These are phyloP conservation scores for Linnemannia exigua DNA, from an alignment of 192 early-diverging fungal species.

Conservation along the genomic window DNA sequence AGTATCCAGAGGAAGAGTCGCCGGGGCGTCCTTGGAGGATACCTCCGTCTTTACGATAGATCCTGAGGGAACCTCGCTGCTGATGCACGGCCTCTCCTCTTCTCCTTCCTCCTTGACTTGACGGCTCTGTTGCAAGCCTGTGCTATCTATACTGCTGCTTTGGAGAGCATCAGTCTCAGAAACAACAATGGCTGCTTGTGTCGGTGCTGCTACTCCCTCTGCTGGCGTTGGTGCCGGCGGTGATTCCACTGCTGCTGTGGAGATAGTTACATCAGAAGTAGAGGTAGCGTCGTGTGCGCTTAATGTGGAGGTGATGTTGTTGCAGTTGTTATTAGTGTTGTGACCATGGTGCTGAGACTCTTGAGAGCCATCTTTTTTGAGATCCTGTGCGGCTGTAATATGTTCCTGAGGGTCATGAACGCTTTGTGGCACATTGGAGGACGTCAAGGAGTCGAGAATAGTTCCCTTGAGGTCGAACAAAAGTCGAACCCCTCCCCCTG, in stretches of 20 bases:
- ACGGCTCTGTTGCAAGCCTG: not conserved
- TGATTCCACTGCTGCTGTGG: not conserved
- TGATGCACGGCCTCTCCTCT: not conserved
- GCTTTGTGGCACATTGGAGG: not conserved
- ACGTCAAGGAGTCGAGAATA: slow-evolving; percentile 13
- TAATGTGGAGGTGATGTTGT: not conserved
- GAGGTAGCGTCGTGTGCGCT: too few species aligned
- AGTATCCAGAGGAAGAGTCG: not conserved
- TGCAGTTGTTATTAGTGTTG: not conserved
- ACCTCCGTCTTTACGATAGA: not conserved
- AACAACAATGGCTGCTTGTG: not conserved
- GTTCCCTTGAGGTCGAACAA: slow-evolving; percentile 36
- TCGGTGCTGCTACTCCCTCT: not conserved
- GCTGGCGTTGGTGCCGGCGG: not conserved
- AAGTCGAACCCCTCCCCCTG: slow-evolving; percentile 38
- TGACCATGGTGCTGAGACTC: not conserved
- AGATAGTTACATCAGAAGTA: not conserved
- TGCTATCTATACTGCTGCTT: not conserved
- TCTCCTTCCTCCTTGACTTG: not conserved
- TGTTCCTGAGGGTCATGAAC: slow-evolving; percentile 7
- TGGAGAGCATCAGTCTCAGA: not conserved
- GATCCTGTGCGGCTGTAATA: not conserved
- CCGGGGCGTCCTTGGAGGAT: not conserved
- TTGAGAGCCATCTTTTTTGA: not conserved
- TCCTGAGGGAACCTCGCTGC: not conserved